Base-by-base conservation (phyloP, 164 flowering plant species). In the Nelumbo lutea region DNA sequence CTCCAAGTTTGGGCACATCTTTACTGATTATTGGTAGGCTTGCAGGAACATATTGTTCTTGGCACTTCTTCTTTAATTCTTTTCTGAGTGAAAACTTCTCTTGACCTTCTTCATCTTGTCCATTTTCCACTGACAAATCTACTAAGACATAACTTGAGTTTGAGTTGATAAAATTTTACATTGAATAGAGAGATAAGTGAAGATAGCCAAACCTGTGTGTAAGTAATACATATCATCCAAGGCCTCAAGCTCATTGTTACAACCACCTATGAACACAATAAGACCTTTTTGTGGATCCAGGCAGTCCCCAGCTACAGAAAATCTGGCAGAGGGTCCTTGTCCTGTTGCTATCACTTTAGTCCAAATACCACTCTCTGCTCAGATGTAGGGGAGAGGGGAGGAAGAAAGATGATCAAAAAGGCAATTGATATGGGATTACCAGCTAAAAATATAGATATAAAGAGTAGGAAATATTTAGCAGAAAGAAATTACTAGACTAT, bases 161-260 rank as follows among this genome's bases (percentile, higher is more conserved):
- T 43, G 40, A 15, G 61, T 38, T 72, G 11, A 59, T 40, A 42
- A n/a, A 42, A 64, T 5, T 6, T 59, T 8, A 41, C 3, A 13
- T 9, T 62, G 50, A 11, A 68, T 27, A 43, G 62, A 74, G 58
- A 47, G 68, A 13, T 7, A 42, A 3, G 48, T 45, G 59, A 69
- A 57, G 55, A 64, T 41, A 75, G 14, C 43, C 52, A 61, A 68
- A 95, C 99, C 98, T 85, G 99, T 95, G 83, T 87, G 72, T 72
- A 95, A 75, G 76, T 78, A 90, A 79, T 84, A 89, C 87, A 95
- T 91, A 73, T 95, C 99, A 73, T 90, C 94, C 68, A 92, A 79
- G 43, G 99, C 96, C 80, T 95, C 98, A 65, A 95, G 96, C 70
- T 73, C 76, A 73, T 81, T 83, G 77, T 90, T 86, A 82, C 99